Conservation (phyloP, 2,329 filamentous ascomycete genomes). For the Fusarium keratoplasticum region DNA sequence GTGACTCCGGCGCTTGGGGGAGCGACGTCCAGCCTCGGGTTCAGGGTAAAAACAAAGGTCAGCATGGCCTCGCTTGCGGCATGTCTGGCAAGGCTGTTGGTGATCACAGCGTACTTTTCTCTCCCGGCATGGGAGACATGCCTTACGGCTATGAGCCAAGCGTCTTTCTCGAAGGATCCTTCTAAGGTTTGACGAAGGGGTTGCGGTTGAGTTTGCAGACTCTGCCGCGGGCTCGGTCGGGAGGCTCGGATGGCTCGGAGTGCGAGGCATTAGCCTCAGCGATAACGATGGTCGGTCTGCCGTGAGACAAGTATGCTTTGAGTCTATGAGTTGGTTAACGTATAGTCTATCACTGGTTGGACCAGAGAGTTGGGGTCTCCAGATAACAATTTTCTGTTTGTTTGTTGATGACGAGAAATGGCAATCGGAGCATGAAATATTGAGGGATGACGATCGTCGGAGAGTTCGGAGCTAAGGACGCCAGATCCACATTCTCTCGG, state of each 20-base stretch:
- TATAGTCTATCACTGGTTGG: no score
- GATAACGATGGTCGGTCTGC: background rate
- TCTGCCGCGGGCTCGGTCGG: background rate
- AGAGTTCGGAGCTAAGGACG: background rate
- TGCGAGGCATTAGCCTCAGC: background rate
- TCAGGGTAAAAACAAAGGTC: constrained; percentile 20
- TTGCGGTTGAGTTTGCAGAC: background rate
- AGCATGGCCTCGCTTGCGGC: constrained; percentile 20
- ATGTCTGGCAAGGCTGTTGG: constrained; percentile 25
- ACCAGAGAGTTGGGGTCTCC: no score
- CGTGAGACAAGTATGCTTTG: background rate
- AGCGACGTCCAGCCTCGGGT: background rate
- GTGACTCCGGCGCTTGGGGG: background rate
- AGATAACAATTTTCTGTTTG: no score
- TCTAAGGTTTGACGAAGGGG: background rate
- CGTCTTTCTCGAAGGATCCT: constrained; percentile 12
- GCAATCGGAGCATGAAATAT: background rate
- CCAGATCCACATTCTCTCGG: background rate
- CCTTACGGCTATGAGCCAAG: constrained; percentile 56
- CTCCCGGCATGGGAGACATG: constrained; percentile 26
- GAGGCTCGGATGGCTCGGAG: constrained; percentile 2
- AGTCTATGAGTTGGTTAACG: background rate
- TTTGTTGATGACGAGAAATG: background rate
- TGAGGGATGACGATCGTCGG: background rate
- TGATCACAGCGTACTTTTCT: constrained; percentile 26